Evolutionary conservation across 768 basidiomycete species (phyloP), one percentile per base, ranked within the genome.

Genomic region (Tulasnella sp.): DNA sequence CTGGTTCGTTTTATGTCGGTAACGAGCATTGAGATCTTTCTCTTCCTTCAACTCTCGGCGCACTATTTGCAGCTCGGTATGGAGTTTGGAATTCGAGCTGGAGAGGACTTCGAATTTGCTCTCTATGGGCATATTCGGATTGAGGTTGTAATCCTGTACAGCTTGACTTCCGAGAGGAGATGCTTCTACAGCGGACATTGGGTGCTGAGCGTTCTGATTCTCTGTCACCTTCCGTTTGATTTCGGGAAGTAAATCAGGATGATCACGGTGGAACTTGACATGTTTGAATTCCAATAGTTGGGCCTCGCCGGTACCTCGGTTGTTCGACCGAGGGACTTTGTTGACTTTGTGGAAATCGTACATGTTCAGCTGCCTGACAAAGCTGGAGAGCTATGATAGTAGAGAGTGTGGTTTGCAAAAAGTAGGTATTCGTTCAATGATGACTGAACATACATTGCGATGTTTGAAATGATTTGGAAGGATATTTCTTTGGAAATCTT

Each of bases 261-360:
- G 76, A 0, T 77, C 86, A 37, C 83, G 81, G 19, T 86, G 69
- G 65, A 90, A 89, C 60, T 87, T 85, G 64, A 79, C 78, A 63
- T 91, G 87, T 3, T 81, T 83, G 64, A 91, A 89, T 62, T 89
- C 86, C 84, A 85, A 88, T 3, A 79, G 82, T 65, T 89, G 84
- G 31, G 81, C 78, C 60, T 85, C 79, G 10, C 79, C 74, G 10
- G 84, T 7, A 81, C 0, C 83, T 83, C 56, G 84, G 77, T 61
- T 87, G 82, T 4, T 85, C 81, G 42, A 45, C 8, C 87, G 81
- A 22, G 85, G 85, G 3, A 85, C 85, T 77, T 86, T 74, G 64
- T 89, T 89, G 67, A 87, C 87, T 68, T 92, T 92, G 69, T 89
- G 87, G 66, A 92, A 93, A 24, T 88, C 89, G 61, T 91, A 93